Percentiles rank a stretch among this genome's conserved stretches.
phyloP scores from a whole-genome alignment of 2,329 filamentous ascomycete species.

The Aureobasidium sp. region DNA sequence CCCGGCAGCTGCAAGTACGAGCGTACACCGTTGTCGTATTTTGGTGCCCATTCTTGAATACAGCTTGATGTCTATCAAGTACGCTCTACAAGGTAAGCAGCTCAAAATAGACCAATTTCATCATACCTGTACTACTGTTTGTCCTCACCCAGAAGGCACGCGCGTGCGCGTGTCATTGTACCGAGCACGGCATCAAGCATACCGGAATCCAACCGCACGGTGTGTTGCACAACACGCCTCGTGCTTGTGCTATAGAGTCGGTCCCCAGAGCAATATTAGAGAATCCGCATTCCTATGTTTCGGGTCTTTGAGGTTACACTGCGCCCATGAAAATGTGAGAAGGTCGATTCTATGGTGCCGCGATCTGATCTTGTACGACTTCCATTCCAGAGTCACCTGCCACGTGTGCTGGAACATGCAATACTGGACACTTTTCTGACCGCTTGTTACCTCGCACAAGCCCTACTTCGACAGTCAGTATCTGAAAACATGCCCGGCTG shows the following conservation, averaged over 20 bases:
- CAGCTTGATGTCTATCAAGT: background rate
- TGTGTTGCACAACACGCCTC: slow-evolving; percentile 11
- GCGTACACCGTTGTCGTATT: background rate
- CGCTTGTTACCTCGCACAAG: background rate
- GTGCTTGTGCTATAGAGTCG: background rate
- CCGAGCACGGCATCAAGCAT: slow-evolving; percentile 2
- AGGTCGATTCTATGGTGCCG: slow-evolving; percentile 2
- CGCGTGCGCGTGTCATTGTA: background rate
- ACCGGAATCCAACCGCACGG: background rate
- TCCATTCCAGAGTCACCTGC: background rate
- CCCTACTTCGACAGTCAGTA: background rate
- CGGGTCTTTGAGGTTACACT: slow-evolving; percentile 6
- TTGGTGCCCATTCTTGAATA: background rate
- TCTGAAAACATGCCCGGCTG: background rate
- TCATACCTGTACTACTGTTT: background rate
- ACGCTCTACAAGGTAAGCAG: background rate
- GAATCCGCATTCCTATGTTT: slow-evolving; percentile 10
- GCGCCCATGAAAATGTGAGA: background rate
- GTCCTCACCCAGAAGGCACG: background rate
- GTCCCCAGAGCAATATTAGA: background rate
- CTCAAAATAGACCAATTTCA: background rate
- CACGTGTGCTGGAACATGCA: background rate
- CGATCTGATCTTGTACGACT: background rate
- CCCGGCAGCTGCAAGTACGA: background rate
- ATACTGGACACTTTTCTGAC: background rate